phyloP scores from a whole-genome alignment of 2,329 filamentous ascomycete genomes.

The Graphiopsis chlorocephala region DNA sequence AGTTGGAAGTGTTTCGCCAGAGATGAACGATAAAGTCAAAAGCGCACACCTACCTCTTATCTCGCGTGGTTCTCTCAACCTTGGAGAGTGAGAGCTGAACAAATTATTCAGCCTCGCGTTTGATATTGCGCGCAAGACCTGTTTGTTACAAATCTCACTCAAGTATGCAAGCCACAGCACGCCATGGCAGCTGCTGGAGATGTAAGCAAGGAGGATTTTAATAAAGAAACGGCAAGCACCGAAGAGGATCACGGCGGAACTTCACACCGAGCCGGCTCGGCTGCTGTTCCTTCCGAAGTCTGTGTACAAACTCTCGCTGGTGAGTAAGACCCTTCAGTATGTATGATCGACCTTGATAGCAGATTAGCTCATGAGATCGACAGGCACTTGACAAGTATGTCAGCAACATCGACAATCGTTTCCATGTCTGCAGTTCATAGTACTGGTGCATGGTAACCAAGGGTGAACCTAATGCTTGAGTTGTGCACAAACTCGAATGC shows the following conservation, averaged over 20 bases:
- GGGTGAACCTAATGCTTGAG: no score
- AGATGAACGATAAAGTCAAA: neutral
- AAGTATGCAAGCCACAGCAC: neutral
- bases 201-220: neutral
- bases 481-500: no score
- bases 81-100: neutral
- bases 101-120: neutral
- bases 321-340: no score
- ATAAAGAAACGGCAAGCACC: neutral
- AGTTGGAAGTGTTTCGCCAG: neutral
- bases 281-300: neutral
- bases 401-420: no score
- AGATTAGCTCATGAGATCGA: no score
- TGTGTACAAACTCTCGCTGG: neutral
- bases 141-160: neutral
- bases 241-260: neutral
- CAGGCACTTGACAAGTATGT: no score
- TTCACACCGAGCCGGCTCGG: neutral
- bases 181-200: neutral
- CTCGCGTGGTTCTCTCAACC: neutral
- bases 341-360: no score
- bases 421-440: no score
- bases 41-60: neutral
- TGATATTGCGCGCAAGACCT: neutral
- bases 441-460: no score